Evolutionary conservation across 2,329 filamentous ascomycete species (phyloP), one percentile per base, ranked within the genome.

Genomic region (Botrytis byssoidea): DNA sequence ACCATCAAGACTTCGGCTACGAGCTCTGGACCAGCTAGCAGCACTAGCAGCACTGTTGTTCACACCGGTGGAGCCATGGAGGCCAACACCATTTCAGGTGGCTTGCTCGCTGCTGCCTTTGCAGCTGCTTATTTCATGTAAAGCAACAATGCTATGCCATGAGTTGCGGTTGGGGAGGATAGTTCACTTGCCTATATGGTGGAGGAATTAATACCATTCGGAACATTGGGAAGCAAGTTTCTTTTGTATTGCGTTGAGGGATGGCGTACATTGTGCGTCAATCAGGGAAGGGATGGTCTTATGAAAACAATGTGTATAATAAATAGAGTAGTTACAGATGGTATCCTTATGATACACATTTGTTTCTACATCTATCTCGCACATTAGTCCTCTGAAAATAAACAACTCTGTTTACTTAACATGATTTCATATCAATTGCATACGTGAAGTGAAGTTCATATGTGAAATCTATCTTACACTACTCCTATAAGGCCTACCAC

Each of bases 281-380:
- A 32, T 35, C 29, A 16, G 57, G 57, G 25, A 35, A n/a, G 20
- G 20, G 16, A 16, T 14, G 12, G 25, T 51, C 32, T 18, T 51
- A 48, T 35, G 44, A 20, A 29, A 51, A n/a, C 44, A 18, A 35
- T 37, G 64, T 66, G 64, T 51, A 20, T 67, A 67, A 67, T 67
- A 20, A 51, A 67, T 51, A 40, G 64, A 25, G 29, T 40, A 25
- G 20, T 32, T 51, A n/a, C 44, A 37, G 25, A 29, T 67, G 22
- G 8, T 67, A 29, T 67, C 65, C 25, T 55, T 12, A 18, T 8
- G 46, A 67, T 55, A 40, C 9, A 9, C 16, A 40, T n/a, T 29
- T 40, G 46, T 40, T 4, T 40, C 2, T 8, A 14, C 9, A 12
- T 63, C 60, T 40, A 18, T 40, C 37, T 67, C 46, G 35, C 65